Evolutionary conservation across 768 basidiomycete species (phyloP).

Genomic region (Xerocomus potaroensis): DNA sequence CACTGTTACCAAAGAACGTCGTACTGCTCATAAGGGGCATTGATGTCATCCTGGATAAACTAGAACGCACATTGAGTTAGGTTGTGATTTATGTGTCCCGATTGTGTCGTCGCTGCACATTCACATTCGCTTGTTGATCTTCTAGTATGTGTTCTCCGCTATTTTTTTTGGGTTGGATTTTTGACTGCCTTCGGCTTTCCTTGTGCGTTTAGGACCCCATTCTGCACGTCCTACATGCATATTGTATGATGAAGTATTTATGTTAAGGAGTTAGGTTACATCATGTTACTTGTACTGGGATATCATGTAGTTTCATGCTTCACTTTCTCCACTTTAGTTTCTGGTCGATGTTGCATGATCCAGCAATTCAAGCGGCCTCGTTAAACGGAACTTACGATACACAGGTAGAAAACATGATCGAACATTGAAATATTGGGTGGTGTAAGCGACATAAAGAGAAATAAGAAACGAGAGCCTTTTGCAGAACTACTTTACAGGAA

Average conservation of each 20-base stretch:
- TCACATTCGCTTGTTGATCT: too few species aligned
- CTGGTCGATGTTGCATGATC: too few species aligned
- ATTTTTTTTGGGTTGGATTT: neutral
- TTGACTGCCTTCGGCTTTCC: neutral
- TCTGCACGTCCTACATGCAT: too few species aligned
- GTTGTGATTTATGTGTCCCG: neutral
- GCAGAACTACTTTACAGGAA: constrained; percentile 22
- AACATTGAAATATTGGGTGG: neutral
- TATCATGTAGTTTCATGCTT: too few species aligned
- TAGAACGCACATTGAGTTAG: constrained; percentile 50
- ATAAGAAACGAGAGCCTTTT: constrained; percentile 24
- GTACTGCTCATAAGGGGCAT: constrained; percentile 57
- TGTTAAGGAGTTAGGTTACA: too few species aligned
- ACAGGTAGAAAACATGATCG: constrained; percentile 4
- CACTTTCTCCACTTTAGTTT: too few species aligned
- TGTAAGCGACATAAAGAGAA: constrained; percentile 34
- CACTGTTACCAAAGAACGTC: constrained; percentile 55
- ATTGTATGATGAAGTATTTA: too few species aligned
- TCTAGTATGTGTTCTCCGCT: too few species aligned
- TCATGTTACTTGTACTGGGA: too few species aligned
- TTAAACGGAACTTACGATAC: constrained; percentile 17
- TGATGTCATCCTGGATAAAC: constrained; percentile 58
- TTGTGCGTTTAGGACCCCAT: neutral
- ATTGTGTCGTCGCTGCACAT: too few species aligned
- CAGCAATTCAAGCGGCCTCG: constrained; percentile 5